Evolutionary conservation across 441 rosid species (phyloP).

Genomic region (Jatropha multifida): DNA sequence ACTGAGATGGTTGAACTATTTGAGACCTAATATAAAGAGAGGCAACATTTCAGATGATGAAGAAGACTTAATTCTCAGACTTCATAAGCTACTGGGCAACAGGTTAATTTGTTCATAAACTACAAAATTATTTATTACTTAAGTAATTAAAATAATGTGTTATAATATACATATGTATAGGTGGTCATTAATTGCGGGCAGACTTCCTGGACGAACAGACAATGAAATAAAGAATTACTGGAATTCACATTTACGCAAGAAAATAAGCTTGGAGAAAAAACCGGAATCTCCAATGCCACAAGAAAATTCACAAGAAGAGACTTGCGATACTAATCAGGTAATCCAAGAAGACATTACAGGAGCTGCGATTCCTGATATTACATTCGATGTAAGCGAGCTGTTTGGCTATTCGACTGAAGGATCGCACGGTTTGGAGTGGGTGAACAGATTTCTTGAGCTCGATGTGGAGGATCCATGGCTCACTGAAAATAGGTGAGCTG

Average conservation of each 20-base stretch:
- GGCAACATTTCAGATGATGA: constrained; percentile 67
- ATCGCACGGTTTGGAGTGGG: constrained; percentile 42
- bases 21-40: constrained; percentile 66
- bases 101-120: constrained; percentile 24
- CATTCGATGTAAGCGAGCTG: constrained; percentile 34
- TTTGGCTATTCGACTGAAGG: constrained; percentile 45
- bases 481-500: constrained; percentile 8
- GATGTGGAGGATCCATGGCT: constrained; percentile 27
- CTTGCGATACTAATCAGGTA: neutral
- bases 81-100: constrained; percentile 66
- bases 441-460: constrained; percentile 40
- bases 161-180: constrained; percentile 24
- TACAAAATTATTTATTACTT: neutral
- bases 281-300: constrained; percentile 3
- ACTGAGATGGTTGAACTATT: constrained; percentile 62
- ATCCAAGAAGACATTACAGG: constrained; percentile 13
- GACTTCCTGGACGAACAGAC: constrained; percentile 85
- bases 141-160: neutral
- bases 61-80: constrained; percentile 63
- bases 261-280: constrained; percentile 40
- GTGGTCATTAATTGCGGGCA: constrained; percentile 86
- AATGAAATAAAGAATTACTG: constrained; percentile 74
- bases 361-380: constrained; percentile 11
- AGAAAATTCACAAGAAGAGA: constrained; percentile 2
- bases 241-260: constrained; percentile 69